Evolutionary conservation across 2,329 filamentous ascomycete species (phyloP).

Genomic region (Penicillium corylophilum): DNA sequence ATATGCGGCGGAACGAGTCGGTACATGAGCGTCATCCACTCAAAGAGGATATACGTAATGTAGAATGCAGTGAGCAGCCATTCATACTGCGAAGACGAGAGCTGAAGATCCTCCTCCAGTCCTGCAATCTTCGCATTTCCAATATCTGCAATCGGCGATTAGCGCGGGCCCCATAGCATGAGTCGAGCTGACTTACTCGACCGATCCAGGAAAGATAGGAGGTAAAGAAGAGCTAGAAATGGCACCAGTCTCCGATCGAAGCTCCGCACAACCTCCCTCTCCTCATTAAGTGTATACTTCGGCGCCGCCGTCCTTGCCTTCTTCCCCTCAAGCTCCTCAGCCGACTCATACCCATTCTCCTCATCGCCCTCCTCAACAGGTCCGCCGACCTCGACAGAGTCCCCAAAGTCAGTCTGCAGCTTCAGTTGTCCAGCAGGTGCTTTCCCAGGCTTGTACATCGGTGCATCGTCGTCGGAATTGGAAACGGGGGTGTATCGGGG

Average conservation of each 20-base stretch:
- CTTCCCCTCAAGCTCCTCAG: slow-evolving; percentile 22
- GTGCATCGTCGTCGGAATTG: slow-evolving; percentile 29
- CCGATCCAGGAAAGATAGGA: slow-evolving; percentile 81
- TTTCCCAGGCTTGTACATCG: slow-evolving; percentile 13
- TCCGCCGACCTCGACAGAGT: slow-evolving; percentile 11
- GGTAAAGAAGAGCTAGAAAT: slow-evolving; percentile 78
- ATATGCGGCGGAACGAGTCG: slow-evolving; percentile 60
- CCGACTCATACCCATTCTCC: slow-evolving; percentile 30
- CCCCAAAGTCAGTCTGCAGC: slow-evolving; percentile 37
- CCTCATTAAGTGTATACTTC: slow-evolving; percentile 62
- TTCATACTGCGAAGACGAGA: slow-evolving; percentile 59
- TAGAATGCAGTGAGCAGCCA: slow-evolving; percentile 65
- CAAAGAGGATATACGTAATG: slow-evolving; percentile 63
- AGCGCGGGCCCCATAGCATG: slow-evolving; percentile 8
- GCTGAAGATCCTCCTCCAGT: slow-evolving; percentile 52
- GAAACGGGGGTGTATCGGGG: slow-evolving; percentile 38
- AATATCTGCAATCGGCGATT: slow-evolving; percentile 44
- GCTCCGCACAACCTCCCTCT: slow-evolving; percentile 67
- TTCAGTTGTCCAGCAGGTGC: slow-evolving; percentile 24
- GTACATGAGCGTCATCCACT: slow-evolving; percentile 67
- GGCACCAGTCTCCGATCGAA: slow-evolving; percentile 75
- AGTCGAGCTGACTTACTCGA: slow-evolving; percentile 60
- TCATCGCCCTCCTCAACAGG: slow-evolving; percentile 26
- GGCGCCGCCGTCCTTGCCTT: slow-evolving; percentile 23
- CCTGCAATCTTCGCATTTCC: slow-evolving; percentile 65